phyloP scores from a whole-genome alignment of 2,329 filamentous ascomycete genomes.

The Coleophoma crateriformis region DNA sequence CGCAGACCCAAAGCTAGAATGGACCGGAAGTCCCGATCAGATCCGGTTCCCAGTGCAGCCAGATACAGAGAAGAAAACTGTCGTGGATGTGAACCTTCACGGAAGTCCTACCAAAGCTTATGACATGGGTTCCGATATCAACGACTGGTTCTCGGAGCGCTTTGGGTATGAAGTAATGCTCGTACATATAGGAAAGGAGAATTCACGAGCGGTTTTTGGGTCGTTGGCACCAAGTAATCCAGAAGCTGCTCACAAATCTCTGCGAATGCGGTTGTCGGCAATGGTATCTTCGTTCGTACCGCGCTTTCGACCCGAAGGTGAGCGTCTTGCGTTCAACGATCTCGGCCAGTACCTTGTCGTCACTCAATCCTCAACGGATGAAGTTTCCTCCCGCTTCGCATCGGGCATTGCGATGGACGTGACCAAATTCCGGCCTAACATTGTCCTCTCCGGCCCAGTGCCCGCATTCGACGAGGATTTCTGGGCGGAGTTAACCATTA shows the following conservation, averaged over 20 bases:
- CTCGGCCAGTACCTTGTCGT: constrained; percentile 70
- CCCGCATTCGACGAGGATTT: constrained; percentile 64
- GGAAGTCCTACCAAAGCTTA: constrained; percentile 52
- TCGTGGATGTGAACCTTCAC: constrained; percentile 52
- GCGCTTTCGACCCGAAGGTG: constrained; percentile 14
- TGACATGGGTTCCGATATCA: constrained; percentile 55
- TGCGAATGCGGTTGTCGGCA: constrained; percentile 2
- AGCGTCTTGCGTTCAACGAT: constrained; percentile 66
- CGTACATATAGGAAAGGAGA: constrained; percentile 55
- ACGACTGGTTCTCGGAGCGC: constrained; percentile 61
- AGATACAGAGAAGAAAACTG: constrained; percentile 35
- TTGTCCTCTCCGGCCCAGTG: constrained; percentile 56
- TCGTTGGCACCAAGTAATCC: constrained; percentile 10
- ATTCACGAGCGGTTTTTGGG: constrained; percentile 56
- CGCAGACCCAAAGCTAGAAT: not conserved
- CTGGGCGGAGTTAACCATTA: constrained; percentile 56
- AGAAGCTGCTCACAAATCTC: constrained; percentile 9
- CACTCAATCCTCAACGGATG: constrained; percentile 62
- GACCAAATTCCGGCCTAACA: constrained; percentile 67
- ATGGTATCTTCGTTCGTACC: constrained; percentile 14
- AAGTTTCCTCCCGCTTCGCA: constrained; percentile 54
- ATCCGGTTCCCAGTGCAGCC: constrained; percentile 51
- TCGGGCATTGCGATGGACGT: constrained; percentile 50
- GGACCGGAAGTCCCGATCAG: constrained; percentile 20
- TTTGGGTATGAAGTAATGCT: constrained; percentile 59